Evolutionary conservation across 108 stramenopile genomes (phyloP), one percentile per base, ranked within the genome.

Genomic region (Nannochloropsis granulata): DNA sequence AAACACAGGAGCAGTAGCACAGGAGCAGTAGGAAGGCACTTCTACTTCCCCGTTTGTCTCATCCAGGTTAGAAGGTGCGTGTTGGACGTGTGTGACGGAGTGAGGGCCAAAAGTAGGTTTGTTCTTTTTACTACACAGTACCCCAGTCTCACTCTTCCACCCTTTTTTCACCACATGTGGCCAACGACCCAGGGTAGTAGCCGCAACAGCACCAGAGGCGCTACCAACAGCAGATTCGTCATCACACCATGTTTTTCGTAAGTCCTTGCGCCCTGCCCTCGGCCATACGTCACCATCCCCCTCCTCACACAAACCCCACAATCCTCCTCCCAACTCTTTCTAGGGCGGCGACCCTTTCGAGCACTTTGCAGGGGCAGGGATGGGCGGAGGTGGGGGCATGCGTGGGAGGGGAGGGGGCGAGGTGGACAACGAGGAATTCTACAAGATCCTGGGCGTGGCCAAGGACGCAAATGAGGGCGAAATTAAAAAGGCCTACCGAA

Each of bases 401-500:
- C 21, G 56, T 16, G n/a, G 56, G 56, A 84, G 88, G 24, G 84
- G 83, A 21, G 45, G 83, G n/a, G 44, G 84, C 24, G 85, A 89
- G 23, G 90, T 90, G 24, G 89, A 90, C 85, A 90, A 87, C 34
- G 44, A 81, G 12, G 88, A 88, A 85, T 79, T 89, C 24, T 90
- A 90, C 79, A 83, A 90, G 80, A 88, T 91, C 85, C 90, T 92
- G 12, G 92, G 89, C 24, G 81, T 92, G 25, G 45, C 25, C n/a
- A 83, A 83, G 83, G 90, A 90, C 23, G 91, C 90, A 16, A 43
- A 85, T 46, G 91, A 92, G 25, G 83, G 56, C 25, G 90, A 88
- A 14, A 91, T 92, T 71, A 88, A 88, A 42, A 91, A 91, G 88
- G 92, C 92, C 13, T 92, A 90, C 90, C 78, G 86, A n/a, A 92